Evolutionary conservation across 2,329 filamentous ascomycete species (phyloP).

Genomic region (Cordyceps pruinosa): DNA sequence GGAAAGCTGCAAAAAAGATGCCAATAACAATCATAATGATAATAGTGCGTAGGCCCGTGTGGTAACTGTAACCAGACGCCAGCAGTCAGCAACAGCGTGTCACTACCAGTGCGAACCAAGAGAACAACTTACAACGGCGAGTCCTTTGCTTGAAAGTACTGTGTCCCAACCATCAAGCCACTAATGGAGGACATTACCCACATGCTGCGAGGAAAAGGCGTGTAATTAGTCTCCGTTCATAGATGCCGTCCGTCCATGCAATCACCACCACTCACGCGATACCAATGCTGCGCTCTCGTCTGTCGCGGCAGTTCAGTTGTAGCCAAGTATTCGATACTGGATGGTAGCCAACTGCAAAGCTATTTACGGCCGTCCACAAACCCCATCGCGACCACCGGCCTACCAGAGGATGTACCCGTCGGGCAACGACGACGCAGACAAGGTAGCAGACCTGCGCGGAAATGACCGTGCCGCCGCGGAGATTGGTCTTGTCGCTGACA

Average conservation of each 20-base stretch:
- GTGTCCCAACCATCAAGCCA: conserved; percentile 44
- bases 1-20: conserved; percentile 32
- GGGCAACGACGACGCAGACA: conserved; percentile 33
- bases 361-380: conserved; percentile 45
- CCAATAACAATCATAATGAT: conserved; percentile 38
- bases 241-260: neutral
- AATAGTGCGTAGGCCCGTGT: conserved; percentile 36
- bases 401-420: conserved; percentile 34
- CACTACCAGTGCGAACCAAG: neutral
- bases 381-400: conserved; percentile 43
- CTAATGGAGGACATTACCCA: conserved; percentile 45
- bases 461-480: conserved; percentile 37
- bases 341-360: conserved; percentile 46
- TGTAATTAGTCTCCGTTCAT: neutral
- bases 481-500: conserved; percentile 39
- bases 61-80: conserved; percentile 28
- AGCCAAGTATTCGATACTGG: conserved; percentile 47
- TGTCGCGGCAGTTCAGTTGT: conserved; percentile 42
- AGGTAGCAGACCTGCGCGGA: conserved; percentile 39
- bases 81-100: neutral
- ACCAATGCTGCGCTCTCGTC: conserved; percentile 40
- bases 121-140: conserved; percentile 29
- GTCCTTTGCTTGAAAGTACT: conserved; percentile 39
- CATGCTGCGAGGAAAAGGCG: conserved; percentile 21
- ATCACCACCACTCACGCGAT: conserved; percentile 33